Percentiles rank a stretch among this genome's conserved stretches.
Conservation (phyloP, 306 rosid species). For the Myrica gale region DNA sequence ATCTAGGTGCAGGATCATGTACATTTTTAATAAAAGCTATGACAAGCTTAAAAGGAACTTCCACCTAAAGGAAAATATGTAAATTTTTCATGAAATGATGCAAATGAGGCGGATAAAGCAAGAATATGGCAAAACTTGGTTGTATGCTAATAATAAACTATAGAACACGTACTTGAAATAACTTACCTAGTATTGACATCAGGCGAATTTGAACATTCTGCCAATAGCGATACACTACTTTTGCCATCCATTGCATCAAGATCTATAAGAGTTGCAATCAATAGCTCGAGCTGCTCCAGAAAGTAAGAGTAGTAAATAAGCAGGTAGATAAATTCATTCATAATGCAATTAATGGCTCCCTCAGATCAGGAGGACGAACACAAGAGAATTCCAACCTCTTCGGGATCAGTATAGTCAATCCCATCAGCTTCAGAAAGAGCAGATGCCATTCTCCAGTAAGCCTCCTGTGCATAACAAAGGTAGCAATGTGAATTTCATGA, state of each 20-base stretch:
- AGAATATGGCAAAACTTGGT: conserved; percentile 14
- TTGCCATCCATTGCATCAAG: conserved; percentile 98
- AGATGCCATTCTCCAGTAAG: conserved; percentile 90
- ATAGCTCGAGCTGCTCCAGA: conserved; percentile 75
- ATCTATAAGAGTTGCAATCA: conserved; percentile 82
- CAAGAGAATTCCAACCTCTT: conserved; percentile 64
- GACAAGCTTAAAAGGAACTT: not conserved
- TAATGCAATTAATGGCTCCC: conserved; percentile 10
- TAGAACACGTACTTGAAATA: conserved; percentile 3
- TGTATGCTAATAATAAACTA: not conserved
- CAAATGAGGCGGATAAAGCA: not conserved
- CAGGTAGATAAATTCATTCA: conserved; percentile 12
- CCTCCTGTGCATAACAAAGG: conserved; percentile 57
- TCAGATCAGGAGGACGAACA: conserved; percentile 21
- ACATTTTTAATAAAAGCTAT: not conserved
- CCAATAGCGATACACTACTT: conserved; percentile 74
- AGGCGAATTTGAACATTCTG: conserved; percentile 89
- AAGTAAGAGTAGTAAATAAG: conserved; percentile 24
- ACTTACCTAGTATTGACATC: conserved; percentile 79
- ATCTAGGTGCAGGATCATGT: conserved; percentile 5
- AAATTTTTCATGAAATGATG: not conserved
- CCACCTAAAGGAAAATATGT: not conserved
- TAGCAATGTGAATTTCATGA: conserved; percentile 19
- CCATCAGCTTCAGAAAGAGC: conserved; percentile 97
- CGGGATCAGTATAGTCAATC: conserved; percentile 90